Conservation (phyloP, 495 filamentous ascomycete species). For the Tetracladium setigerum region DNA sequence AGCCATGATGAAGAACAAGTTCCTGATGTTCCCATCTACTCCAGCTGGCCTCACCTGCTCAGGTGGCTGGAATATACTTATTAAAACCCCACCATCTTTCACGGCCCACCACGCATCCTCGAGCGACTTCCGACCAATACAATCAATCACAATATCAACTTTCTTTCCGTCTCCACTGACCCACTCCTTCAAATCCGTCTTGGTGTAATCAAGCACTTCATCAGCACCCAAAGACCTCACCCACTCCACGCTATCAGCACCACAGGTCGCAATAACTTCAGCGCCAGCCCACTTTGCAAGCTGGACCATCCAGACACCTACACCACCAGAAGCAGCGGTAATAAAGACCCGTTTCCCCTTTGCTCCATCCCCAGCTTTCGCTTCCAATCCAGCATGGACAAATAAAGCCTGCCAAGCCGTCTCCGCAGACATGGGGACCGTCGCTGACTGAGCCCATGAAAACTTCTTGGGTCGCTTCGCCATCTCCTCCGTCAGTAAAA, state of each 20-base stretch:
- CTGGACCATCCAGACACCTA: slow-evolving; percentile 51
- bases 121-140: slow-evolving; percentile 36
- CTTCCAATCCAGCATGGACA: slow-evolving; percentile 32
- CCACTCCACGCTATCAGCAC: slow-evolving; percentile 27
- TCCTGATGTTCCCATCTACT: slow-evolving; percentile 22
- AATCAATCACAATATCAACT: slow-evolving; percentile 48
- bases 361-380: slow-evolving; percentile 11
- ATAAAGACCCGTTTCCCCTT: slow-evolving; percentile 37
- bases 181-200: slow-evolving; percentile 31
- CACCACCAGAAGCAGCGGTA: slow-evolving; percentile 43
- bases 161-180: slow-evolving; percentile 18
- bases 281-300: slow-evolving; percentile 37
- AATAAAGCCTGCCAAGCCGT: slow-evolving; percentile 58
- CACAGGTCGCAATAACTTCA: slow-evolving; percentile 33
- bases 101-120: slow-evolving; percentile 38
- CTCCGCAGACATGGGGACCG: slow-evolving; percentile 43
- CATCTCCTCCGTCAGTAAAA: slow-evolving; percentile 43
- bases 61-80: slow-evolving; percentile 46
- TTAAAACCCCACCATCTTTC: slow-evolving; percentile 32
- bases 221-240: slow-evolving; percentile 37
- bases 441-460: slow-evolving; percentile 39
- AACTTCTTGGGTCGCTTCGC: slow-evolving; percentile 40
- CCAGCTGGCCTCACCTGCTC: slow-evolving; percentile 31
- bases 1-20: slow-evolving; percentile 38
- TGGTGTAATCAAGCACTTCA: slow-evolving; percentile 38